Conservation (phyloP, 1,284 basidiomycete species). For the Inonotus hispidus region DNA sequence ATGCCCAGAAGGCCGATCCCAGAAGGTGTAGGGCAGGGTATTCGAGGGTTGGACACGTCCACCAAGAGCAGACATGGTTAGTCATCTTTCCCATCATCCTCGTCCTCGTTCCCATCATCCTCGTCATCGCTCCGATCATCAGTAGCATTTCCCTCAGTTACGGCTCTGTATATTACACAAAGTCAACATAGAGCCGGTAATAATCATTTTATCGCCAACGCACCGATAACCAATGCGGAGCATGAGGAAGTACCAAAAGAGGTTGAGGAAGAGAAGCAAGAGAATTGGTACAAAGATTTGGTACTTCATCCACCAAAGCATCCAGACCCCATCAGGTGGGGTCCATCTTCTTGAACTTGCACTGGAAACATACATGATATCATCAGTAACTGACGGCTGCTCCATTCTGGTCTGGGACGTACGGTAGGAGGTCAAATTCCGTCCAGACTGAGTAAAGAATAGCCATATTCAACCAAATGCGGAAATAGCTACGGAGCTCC, state of each 20-base stretch:
- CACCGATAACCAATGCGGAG: slow-evolving; percentile 59
- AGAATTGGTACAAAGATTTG: slow-evolving; percentile 76
- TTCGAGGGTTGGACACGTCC: too few species aligned
- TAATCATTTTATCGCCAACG: slow-evolving; percentile 16
- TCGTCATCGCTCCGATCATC: slow-evolving; percentile 67
- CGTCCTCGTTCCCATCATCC: slow-evolving; percentile 65
- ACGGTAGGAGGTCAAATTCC: slow-evolving; percentile 81
- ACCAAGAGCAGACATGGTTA: not conserved
- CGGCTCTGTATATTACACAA: slow-evolving; percentile 31
- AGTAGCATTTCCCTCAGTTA: slow-evolving; percentile 33
- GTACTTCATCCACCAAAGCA: slow-evolving; percentile 75
- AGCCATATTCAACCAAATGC: slow-evolving; percentile 86
- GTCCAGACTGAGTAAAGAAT: slow-evolving; percentile 88
- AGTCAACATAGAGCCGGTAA: not conserved
- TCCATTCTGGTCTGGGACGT: slow-evolving; percentile 29
- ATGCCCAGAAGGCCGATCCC: too few species aligned
- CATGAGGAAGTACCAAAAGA: slow-evolving; percentile 90
- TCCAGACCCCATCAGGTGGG: slow-evolving; percentile 62
- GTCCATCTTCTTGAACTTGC: slow-evolving; percentile 55
- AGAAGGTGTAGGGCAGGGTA: too few species aligned
- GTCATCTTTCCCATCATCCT: slow-evolving; percentile 47
- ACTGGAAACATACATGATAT: slow-evolving; percentile 31
- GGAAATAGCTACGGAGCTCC: slow-evolving; percentile 71
- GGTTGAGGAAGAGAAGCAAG: slow-evolving; percentile 75
- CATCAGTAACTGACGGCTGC: not conserved